Evolutionary conservation across 2,329 filamentous ascomycete genomes (phyloP).

Genomic region (Xylariomycetidae sp.): DNA sequence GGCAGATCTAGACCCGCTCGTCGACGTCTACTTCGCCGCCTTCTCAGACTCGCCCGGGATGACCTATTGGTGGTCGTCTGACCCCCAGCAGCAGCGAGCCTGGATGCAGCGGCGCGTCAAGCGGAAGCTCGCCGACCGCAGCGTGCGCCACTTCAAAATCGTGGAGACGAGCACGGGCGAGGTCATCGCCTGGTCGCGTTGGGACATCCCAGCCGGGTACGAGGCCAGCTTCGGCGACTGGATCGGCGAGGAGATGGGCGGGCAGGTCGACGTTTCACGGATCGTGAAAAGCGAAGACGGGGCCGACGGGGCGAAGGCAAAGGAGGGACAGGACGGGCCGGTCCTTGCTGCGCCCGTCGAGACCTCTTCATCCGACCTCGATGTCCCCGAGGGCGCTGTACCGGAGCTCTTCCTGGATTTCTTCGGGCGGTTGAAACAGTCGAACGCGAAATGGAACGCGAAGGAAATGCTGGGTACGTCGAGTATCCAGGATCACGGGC

Average conservation of each 20-base stretch:
- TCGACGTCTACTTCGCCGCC: constrained; percentile 21
- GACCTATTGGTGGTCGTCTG: constrained; percentile 25
- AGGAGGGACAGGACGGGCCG: constrained; percentile 4
- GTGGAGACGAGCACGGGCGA: constrained; percentile 12
- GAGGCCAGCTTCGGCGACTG: constrained; percentile 17
- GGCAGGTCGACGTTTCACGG: constrained; percentile 9
- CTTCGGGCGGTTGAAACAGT: constrained; percentile 21
- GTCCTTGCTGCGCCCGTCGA: constrained; percentile 10
- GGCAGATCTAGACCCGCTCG: constrained; percentile 24
- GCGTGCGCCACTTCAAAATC: constrained; percentile 14
- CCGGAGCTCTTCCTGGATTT: constrained; percentile 22
- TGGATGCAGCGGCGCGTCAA: constrained; percentile 26
- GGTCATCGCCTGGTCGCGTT: constrained; percentile 28
- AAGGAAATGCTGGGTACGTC: constrained; percentile 29
- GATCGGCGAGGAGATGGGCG: constrained; percentile 6
- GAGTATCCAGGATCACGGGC: not conserved
- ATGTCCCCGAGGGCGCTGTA: constrained; percentile 25
- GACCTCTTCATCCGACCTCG: constrained; percentile 3
- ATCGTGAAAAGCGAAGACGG: constrained; percentile 4
- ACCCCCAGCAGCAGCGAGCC: constrained; percentile 14
- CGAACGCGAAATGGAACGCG: constrained; percentile 24
- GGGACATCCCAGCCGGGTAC: constrained; percentile 26
- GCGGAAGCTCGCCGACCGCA: constrained; percentile 21
- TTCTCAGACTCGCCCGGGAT: constrained; percentile 19
- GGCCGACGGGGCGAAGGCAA: constrained; percentile 6